phyloP scores from a whole-genome alignment of 139 green algal genomes.

The Dunaliella primolecta region DNA sequence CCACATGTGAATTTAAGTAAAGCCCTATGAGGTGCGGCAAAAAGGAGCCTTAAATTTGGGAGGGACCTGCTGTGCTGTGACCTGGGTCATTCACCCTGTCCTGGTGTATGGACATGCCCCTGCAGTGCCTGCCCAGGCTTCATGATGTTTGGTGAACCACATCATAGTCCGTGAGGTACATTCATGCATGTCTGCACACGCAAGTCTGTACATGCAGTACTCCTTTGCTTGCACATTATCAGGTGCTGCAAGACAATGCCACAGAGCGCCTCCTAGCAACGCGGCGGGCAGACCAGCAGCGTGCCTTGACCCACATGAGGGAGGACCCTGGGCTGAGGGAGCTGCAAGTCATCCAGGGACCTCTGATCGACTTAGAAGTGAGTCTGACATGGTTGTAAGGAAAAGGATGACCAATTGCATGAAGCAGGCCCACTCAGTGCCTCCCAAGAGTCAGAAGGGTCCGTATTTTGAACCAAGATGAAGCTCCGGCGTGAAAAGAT shows the following conservation, averaged over 20 bases:
- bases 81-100: no score
- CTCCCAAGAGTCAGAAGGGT: neutral
- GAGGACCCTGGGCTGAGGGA: conserved; percentile 66
- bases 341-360: conserved; percentile 78
- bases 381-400: conserved; percentile 59
- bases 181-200: no score
- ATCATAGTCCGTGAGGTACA: no score
- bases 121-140: no score
- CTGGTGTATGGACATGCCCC: no score
- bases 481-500: neutral
- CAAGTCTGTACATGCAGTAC: no score
- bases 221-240: neutral
- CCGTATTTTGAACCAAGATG: neutral
- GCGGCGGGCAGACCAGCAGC: conserved; percentile 78
- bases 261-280: conserved; percentile 66
- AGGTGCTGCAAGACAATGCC: conserved; percentile 50
- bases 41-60: no score
- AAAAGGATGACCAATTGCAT: conserved; percentile 57
- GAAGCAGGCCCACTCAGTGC: no score
- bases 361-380: conserved; percentile 93
- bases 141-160: no score
- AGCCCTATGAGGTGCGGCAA: no score
- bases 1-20: no score
- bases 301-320: conserved; percentile 70
- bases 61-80: no score